phyloP scores from a whole-genome alignment of 1,284 basidiomycete genomes.

The Puccinia triticina region DNA sequence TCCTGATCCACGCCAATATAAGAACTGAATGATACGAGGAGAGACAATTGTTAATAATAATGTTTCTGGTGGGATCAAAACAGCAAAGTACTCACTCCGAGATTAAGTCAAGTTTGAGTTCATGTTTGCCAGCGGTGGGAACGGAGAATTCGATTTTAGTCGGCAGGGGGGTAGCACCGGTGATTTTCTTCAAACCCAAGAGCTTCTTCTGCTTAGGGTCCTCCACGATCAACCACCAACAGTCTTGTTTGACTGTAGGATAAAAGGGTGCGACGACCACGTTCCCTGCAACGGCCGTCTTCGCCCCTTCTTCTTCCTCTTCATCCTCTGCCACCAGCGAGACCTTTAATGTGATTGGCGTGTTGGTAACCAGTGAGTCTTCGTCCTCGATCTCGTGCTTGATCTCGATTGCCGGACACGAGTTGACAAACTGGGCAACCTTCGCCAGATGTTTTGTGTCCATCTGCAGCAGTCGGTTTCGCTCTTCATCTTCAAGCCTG shows the following conservation, averaged over 20 bases:
- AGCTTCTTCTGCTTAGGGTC: slow-evolving; percentile 69
- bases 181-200: slow-evolving; percentile 92
- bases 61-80: not conserved
- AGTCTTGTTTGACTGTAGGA: slow-evolving; percentile 84
- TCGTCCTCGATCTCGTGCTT: slow-evolving; percentile 74
- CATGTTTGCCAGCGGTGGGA: slow-evolving; percentile 27
- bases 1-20: slow-evolving; percentile 52
- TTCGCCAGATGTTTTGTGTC: slow-evolving; percentile 78
- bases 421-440: slow-evolving; percentile 90
- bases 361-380: slow-evolving; percentile 78
- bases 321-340: slow-evolving; percentile 82
- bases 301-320: slow-evolving; percentile 69
- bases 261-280: slow-evolving; percentile 87
- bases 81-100: slow-evolving; percentile 25
- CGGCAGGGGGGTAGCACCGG: slow-evolving; percentile 74
- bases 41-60: not conserved
- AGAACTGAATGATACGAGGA: slow-evolving; percentile 22
- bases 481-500: slow-evolving; percentile 80
- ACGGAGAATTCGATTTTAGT: slow-evolving; percentile 83
- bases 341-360: slow-evolving; percentile 80
- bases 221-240: slow-evolving; percentile 97
- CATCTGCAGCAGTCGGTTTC: slow-evolving; percentile 82
- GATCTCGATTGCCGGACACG: slow-evolving; percentile 90
- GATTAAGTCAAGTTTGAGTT: slow-evolving; percentile 48
- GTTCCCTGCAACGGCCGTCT: slow-evolving; percentile 66